Evolutionary conservation across 306 rosid species (phyloP), one percentile per base, ranked within the genome.

Genomic region (Cucumis cinereus): DNA sequence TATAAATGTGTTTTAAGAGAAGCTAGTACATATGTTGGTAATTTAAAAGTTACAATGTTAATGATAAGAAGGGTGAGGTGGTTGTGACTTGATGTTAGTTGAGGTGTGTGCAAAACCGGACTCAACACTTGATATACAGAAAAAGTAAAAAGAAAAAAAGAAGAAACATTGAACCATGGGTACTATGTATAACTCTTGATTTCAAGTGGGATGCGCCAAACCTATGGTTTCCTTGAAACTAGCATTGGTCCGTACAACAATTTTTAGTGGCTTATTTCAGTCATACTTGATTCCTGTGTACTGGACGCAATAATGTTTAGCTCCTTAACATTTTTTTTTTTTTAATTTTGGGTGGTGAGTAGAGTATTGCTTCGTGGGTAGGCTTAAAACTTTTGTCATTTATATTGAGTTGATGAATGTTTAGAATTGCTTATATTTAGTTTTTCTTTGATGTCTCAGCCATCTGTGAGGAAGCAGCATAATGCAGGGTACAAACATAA

Each of bases 401-500:
- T 15, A 54, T 16, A 19, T 56, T 20, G 52, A 50, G 22, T 45
- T 8, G 0, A 38, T 53, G 10, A 20, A 55, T 36, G 24, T 61
- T 16, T 50, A 26, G n/a, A 20, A 2, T 53, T 17, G 9, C 63
- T 63, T 15, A 49, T 45, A 45, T 59, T 43, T 30, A 30, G 35
- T 30, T 26, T 30, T 43, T 20, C 45, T 3, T 14, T 49, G 43
- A 22, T 54, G 66, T 78, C 81, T 79, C 90, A 95, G 99, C 98
- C 99, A 68, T 95, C 99, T 8, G 98, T 95, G 9, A 89, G 99
- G 84, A 95, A 92, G 83, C 99, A 95, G 82, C 99, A 95, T 76
- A 95, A 95, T 81, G 94, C 99, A 26, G 99, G 99, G 71, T 95
- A 95, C 82, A 95, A 94, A 40, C 98, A 94, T 77, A 94, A 94